Conservation (phyloP, 495 filamentous ascomycete species). For the Neurospora sp. region DNA sequence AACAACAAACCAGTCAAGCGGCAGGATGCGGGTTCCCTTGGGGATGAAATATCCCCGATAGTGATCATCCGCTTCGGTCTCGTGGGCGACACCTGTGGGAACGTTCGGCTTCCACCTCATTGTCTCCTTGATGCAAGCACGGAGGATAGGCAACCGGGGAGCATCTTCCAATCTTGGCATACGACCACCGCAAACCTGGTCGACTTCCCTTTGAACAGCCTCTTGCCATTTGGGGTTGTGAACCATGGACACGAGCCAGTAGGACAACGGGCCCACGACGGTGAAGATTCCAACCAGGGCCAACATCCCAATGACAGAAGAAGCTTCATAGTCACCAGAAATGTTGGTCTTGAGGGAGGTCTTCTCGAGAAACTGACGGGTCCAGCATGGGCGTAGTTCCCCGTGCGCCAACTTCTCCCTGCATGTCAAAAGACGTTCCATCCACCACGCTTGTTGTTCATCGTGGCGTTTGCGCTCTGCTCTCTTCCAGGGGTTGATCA, state of each 20-base stretch:
- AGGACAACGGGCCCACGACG: constrained; percentile 29
- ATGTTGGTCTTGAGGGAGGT: constrained; percentile 24
- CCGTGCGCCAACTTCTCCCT: constrained; percentile 15
- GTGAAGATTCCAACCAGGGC: constrained; percentile 36
- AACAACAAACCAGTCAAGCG: constrained; percentile 34
- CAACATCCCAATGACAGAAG: constrained; percentile 31
- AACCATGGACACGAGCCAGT: constrained; percentile 32
- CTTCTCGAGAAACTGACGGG: constrained; percentile 26
- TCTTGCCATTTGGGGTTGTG: constrained; percentile 31
- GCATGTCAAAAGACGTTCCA: constrained; percentile 16
- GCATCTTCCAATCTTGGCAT: constrained; percentile 34
- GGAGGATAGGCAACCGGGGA: constrained; percentile 32
- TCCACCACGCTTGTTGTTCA: constrained; percentile 32
- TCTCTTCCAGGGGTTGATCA: constrained; percentile 31
- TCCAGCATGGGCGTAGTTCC: constrained; percentile 25
- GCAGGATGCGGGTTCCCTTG: constrained; percentile 39
- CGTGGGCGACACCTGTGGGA: constrained; percentile 36
- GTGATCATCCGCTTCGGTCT: constrained; percentile 27
- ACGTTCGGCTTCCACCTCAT: constrained; percentile 47
- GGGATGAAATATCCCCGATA: constrained; percentile 34
- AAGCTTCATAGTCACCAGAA: constrained; percentile 30
- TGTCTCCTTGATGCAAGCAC: constrained; percentile 38
- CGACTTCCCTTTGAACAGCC: constrained; percentile 40
- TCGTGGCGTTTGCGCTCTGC: constrained; percentile 31
- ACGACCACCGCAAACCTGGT: constrained; percentile 32